Base-by-base conservation (phyloP, 441 rosid genomes). In the Croton laevigatus region DNA sequence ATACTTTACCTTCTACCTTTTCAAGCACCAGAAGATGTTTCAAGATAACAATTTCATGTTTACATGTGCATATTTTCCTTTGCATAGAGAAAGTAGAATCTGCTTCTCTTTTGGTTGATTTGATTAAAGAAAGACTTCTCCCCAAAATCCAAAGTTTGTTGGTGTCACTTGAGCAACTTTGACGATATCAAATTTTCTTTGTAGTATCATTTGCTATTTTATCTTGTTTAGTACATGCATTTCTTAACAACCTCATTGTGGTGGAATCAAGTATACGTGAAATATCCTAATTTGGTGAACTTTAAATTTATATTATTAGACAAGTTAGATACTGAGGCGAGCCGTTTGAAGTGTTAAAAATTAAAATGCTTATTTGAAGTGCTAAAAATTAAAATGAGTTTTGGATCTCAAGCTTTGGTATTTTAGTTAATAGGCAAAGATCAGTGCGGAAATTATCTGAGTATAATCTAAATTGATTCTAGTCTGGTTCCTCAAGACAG, bases 1-100 rank as follows among this genome's bases (percentile, higher is more conserved):
- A 38, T 58, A 34, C 48, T 60, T 44, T 32, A 46, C 62, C 73
- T 55, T 22, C 17, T 58, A 46, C 66, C 73, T 55, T 22, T 19
- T 58, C 44, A 16, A 46, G 62, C 46, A 53, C 53, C 59, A 32
- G 1, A 51, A 59, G 13, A 40, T 16, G 1, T 22, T 42, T 60
- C 19, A 34, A 16, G 55, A 38, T 38, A 58, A 57, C 2, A 68
- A 27, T n/a, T 62, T 17, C 17, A 1, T 59, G 59, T 49, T 37
- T 17, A 36, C 16, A 11, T 34, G n/a, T 14, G 16, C 6, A 32
- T 9, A 20, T 38, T 37, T 57, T 17, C 0, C 10, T 65, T 53
- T 22, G 5, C 38, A 49, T 52, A 23, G 17, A 45, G 7, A 38
- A 32, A 59, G 19, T 36, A 11, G 16, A 14, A 59, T 23, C 48